These are phyloP conservation scores for Nakazawaea laoshanensis DNA, from an alignment of 805 yeast genomes.

Conservation along the genomic window DNA sequence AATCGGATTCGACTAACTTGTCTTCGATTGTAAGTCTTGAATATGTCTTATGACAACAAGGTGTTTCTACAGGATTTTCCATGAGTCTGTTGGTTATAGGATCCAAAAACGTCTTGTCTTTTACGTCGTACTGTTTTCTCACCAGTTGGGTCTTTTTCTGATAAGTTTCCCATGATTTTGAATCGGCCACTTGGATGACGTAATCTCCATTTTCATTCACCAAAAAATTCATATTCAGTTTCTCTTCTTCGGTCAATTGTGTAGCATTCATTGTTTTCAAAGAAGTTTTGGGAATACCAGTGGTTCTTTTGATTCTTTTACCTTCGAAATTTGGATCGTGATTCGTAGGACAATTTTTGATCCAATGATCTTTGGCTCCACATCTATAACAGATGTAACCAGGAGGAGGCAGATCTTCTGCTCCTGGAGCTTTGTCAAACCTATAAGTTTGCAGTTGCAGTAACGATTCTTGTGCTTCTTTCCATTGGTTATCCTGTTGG, in stretches of 20 bases:
- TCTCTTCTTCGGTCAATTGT: slow-evolving; percentile 42
- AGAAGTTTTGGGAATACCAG: slow-evolving; percentile 95
- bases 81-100: slow-evolving; percentile 62
- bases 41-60: slow-evolving; percentile 50
- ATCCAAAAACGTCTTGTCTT: slow-evolving; percentile 57
- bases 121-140: slow-evolving; percentile 39
- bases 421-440: slow-evolving; percentile 15
- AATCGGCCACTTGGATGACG: slow-evolving; percentile 93
- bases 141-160: slow-evolving; percentile 47
- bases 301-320: slow-evolving; percentile 80
- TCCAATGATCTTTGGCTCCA: slow-evolving; percentile 91
- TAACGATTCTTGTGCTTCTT: slow-evolving; percentile 85
- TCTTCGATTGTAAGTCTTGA: slow-evolving; percentile 60
- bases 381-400: slow-evolving; percentile 95
- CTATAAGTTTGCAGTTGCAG: slow-evolving; percentile 31
- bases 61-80: slow-evolving; percentile 69
- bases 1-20: slow-evolving; percentile 69
- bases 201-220: slow-evolving; percentile 92
- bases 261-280: slow-evolving; percentile 79
- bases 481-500: slow-evolving; percentile 92
- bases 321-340: slow-evolving; percentile 93
- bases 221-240: slow-evolving; percentile 54
- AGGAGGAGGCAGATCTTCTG: slow-evolving; percentile 84
- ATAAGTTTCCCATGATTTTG: slow-evolving; percentile 80
- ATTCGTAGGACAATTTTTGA: slow-evolving; percentile 90